These are phyloP conservation scores for Clarireedia hainanense DNA, from an alignment of 2,329 filamentous ascomycete genomes.

Conservation along the genomic window DNA sequence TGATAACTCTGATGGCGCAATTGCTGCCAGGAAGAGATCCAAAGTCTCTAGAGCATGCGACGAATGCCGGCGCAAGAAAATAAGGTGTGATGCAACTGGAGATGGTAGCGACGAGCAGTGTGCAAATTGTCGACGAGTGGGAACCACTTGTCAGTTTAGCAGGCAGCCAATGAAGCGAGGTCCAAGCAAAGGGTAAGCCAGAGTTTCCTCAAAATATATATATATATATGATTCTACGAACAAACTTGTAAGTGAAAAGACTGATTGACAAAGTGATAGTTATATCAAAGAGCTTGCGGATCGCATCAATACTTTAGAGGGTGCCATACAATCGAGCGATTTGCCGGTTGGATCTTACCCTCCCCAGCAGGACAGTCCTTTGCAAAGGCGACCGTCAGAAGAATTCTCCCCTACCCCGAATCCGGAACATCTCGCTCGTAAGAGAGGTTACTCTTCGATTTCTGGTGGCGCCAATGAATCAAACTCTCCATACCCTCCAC, in stretches of 20 bases:
- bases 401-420: slow-evolving; percentile 45
- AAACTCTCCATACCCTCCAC: slow-evolving; percentile 34
- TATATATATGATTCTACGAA: not conserved
- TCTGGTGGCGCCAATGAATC: slow-evolving; percentile 34
- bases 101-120: slow-evolving; percentile 69
- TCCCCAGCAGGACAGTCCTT: slow-evolving; percentile 30
- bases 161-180: slow-evolving; percentile 82
- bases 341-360: slow-evolving; percentile 32
- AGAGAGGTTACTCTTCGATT: slow-evolving; percentile 40
- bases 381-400: slow-evolving; percentile 38
- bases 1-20: slow-evolving; percentile 37
- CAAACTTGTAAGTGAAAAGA: slow-evolving; percentile 6
- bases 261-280: slow-evolving; percentile 33
- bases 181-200: slow-evolving; percentile 71
- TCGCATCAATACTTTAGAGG: slow-evolving; percentile 73
- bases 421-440: slow-evolving; percentile 32
- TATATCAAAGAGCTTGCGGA: slow-evolving; percentile 92
- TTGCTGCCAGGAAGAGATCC: slow-evolving; percentile 60
- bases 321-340: slow-evolving; percentile 49
- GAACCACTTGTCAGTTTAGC: slow-evolving; percentile 76
- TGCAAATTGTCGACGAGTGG: slow-evolving; percentile 70
- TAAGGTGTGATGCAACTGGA: slow-evolving; percentile 76
- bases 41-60: slow-evolving; percentile 88
- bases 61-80: slow-evolving; percentile 82
- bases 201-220: not conserved